These are phyloP conservation scores for Phaeodactylum tricornutum DNA, from an alignment of 108 stramenopile species.

Conservation along the genomic window DNA sequence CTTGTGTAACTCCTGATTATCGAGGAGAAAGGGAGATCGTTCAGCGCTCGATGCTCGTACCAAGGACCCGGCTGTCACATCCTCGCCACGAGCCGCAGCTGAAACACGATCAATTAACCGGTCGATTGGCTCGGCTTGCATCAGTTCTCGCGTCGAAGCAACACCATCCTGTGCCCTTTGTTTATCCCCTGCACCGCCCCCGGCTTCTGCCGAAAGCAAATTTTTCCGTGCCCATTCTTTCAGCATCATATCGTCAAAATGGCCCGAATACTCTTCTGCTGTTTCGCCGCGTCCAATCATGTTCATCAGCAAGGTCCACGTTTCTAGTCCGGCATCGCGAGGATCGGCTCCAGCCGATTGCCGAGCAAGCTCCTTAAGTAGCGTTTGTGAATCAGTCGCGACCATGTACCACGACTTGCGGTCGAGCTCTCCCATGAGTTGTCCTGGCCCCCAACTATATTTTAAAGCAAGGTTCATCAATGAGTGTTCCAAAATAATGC, in stretches of 20 bases:
- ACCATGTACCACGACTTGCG: conserved; percentile 80
- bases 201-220: conserved; percentile 36
- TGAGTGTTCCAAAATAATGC: too few species aligned
- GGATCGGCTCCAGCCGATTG: conserved; percentile 32
- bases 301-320: conserved; percentile 32
- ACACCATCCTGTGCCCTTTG: conserved; percentile 4
- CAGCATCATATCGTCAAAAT: conserved; percentile 74
- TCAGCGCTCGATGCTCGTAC: conserved; percentile 46
- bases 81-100: neutral
- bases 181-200: conserved; percentile 11
- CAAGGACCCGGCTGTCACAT: conserved; percentile 23
- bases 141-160: conserved; percentile 3
- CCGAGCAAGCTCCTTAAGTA: conserved; percentile 51
- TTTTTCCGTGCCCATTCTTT: conserved; percentile 66
- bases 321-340: conserved; percentile 36
- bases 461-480: conserved; percentile 11
- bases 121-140: conserved; percentile 14
- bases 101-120: neutral
- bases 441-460: conserved; percentile 40
- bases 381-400: conserved; percentile 59
- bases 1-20: conserved; percentile 75
- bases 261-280: conserved; percentile 24
- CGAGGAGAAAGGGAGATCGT: conserved; percentile 53
- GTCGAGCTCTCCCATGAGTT: conserved; percentile 67
- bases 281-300: conserved; percentile 48